These are phyloP conservation scores for Tulasnella sp. DNA, from an alignment of 768 basidiomycete species.

Conservation along the genomic window DNA sequence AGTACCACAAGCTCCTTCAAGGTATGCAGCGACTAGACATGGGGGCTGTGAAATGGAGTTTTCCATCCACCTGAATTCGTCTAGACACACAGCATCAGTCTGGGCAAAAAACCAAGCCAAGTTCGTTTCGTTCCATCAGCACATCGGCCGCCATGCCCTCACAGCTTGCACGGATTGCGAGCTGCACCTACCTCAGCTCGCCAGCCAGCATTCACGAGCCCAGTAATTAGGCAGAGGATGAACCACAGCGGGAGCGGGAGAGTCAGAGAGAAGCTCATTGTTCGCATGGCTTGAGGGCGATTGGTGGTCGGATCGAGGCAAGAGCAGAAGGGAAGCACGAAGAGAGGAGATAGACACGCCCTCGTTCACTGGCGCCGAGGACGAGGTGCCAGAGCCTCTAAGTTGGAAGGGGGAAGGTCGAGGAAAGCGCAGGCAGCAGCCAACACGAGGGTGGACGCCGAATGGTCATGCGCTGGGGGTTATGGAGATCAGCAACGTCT, in stretches of 20 bases:
- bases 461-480: not conserved
- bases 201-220: not conserved
- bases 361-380: not conserved
- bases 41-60: slow-evolving; percentile 3
- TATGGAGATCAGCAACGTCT: not conserved
- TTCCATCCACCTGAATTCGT: slow-evolving; percentile 21
- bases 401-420: not conserved
- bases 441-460: not conserved
- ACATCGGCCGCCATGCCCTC: not conserved
- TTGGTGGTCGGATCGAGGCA: not conserved
- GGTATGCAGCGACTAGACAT: slow-evolving; percentile 19
- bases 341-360: not conserved
- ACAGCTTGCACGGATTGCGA: not conserved
- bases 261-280: not conserved
- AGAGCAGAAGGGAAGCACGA: not conserved
- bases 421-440: not conserved
- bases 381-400: not conserved
- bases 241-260: not conserved
- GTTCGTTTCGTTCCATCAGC: not conserved
- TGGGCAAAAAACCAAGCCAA: not conserved
- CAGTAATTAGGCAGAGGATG: not conserved
- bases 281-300: not conserved
- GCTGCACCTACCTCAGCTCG: no score
- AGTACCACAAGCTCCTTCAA: slow-evolving; percentile 28
- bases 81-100: slow-evolving; percentile 4